Percentiles rank a stretch among this genome's conserved stretches.
These are phyloP conservation scores for Hypoxylon sp. DNA, from an alignment of 2,329 filamentous ascomycete species.

Conservation along the genomic window DNA sequence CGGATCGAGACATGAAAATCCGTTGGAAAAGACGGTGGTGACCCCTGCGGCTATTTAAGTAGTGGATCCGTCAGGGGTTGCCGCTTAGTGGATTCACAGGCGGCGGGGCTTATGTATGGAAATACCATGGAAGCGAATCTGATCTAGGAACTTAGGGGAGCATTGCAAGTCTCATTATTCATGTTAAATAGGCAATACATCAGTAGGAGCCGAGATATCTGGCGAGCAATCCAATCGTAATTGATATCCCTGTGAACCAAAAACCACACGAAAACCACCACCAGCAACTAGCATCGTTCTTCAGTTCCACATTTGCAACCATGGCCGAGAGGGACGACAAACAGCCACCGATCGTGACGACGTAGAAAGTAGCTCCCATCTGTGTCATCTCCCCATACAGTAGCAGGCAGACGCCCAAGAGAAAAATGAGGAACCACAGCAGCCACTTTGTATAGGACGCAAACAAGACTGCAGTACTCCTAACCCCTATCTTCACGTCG, in stretches of 20 bases:
- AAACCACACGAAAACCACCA: conserved; percentile 53
- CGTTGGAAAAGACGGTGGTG: conserved; percentile 22
- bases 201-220: conserved; percentile 23
- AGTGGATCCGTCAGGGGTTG: background rate
- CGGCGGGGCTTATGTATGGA: background rate
- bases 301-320: conserved; percentile 49
- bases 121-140: background rate
- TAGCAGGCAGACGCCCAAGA: conserved; percentile 41
- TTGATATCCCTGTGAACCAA: conserved; percentile 50
- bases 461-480: conserved; percentile 53
- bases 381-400: conserved; percentile 39
- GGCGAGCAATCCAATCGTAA: conserved; percentile 46
- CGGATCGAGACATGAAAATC: conserved; percentile 43
- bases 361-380: conserved; percentile 43
- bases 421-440: conserved; percentile 42
- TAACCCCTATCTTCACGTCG: conserved; percentile 52
- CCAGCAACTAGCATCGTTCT: conserved; percentile 50
- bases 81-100: background rate
- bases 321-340: conserved; percentile 47
- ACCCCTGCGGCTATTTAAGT: background rate
- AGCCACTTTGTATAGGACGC: conserved; percentile 46
- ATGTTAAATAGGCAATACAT: background rate
- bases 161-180: background rate
- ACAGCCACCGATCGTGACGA: conserved; percentile 46
- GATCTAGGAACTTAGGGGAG: background rate